phyloP scores from a whole-genome alignment of 2,329 filamentous ascomycete species.

The Ampelomyces quisqualis region DNA sequence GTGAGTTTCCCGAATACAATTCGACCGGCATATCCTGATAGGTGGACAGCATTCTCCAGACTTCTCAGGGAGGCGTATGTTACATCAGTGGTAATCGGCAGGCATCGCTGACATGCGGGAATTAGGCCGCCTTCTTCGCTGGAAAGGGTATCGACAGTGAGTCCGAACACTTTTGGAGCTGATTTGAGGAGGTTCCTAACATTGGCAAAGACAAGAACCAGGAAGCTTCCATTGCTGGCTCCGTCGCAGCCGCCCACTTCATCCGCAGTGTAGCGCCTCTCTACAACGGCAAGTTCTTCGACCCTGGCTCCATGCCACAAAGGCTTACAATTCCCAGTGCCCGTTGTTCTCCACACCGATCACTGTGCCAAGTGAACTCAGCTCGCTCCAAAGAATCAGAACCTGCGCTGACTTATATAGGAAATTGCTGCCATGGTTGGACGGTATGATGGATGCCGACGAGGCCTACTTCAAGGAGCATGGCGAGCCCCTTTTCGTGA shows the following conservation, averaged over 20 bases:
- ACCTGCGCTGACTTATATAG: background rate
- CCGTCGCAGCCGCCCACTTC: constrained; percentile 83
- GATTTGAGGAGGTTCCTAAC: background rate
- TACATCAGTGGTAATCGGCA: background rate
- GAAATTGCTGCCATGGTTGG: constrained; percentile 98
- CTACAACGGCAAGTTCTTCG: constrained; percentile 60
- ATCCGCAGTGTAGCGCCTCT: constrained; percentile 75
- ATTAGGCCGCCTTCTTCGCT: constrained; percentile 65
- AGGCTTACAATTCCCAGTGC: constrained; percentile 52
- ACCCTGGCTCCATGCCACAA: background rate
- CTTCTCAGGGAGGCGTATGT: constrained; percentile 69
- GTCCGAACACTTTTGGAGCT: background rate
- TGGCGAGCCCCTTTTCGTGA: constrained; percentile 49
- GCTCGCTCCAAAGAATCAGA: background rate
- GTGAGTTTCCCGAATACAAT: constrained; percentile 4
- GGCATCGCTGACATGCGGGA: background rate
- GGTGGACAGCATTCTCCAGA: constrained; percentile 68
- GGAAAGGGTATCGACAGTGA: constrained; percentile 48
- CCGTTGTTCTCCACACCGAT: constrained; percentile 68
- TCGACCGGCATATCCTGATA: background rate
- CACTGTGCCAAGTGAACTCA: constrained; percentile 76
- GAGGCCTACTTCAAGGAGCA: constrained; percentile 93
- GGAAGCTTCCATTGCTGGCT: constrained; percentile 82
- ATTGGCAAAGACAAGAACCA: constrained; percentile 58
- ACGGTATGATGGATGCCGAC: constrained; percentile 69